A percentile compares a stretch with the other conserved stretches of the same genome.
Conservation (phyloP, 768 basidiomycete genomes). For the Lactarius hengduanensis region DNA sequence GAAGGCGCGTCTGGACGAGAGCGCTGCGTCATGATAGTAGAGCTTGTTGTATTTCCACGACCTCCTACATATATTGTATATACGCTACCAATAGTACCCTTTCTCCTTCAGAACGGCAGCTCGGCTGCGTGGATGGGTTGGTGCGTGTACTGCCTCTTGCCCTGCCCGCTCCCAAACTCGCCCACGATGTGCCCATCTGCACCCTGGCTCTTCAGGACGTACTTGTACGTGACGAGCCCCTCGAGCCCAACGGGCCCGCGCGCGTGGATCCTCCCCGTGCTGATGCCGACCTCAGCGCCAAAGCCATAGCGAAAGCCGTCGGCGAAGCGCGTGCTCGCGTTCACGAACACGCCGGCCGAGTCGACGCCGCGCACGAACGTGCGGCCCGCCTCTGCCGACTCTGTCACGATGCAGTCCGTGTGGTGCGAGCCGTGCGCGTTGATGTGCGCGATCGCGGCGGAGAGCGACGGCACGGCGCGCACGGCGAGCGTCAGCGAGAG, state of each 20-base stretch:
- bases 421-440: slow-evolving; percentile 94
- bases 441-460: slow-evolving; percentile 81
- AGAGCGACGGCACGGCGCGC: slow-evolving; percentile 65
- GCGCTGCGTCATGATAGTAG: slow-evolving; percentile 27
- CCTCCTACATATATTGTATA: neutral
- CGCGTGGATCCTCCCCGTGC: slow-evolving; percentile 94
- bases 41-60: neutral
- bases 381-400: slow-evolving; percentile 60
- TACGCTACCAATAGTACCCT: slow-evolving; percentile 9
- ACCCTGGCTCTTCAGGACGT: slow-evolving; percentile 78
- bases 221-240: slow-evolving; percentile 94
- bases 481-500: slow-evolving; percentile 85
- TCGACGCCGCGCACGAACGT: slow-evolving; percentile 87
- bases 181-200: slow-evolving; percentile 78
- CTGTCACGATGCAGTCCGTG: slow-evolving; percentile 91
- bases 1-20: slow-evolving; percentile 58
- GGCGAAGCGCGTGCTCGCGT: slow-evolving; percentile 93
- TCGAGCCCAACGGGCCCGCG: slow-evolving; percentile 95
- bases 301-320: slow-evolving; percentile 97
- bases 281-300: slow-evolving; percentile 97
- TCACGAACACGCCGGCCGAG: slow-evolving; percentile 89
- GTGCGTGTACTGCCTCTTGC: slow-evolving; percentile 76
- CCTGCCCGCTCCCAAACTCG: slow-evolving; percentile 74
- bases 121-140: slow-evolving; percentile 42
- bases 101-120: slow-evolving; percentile 47